Base-by-base conservation (phyloP, 345 rosid species). In the Nasturtium officinale region DNA sequence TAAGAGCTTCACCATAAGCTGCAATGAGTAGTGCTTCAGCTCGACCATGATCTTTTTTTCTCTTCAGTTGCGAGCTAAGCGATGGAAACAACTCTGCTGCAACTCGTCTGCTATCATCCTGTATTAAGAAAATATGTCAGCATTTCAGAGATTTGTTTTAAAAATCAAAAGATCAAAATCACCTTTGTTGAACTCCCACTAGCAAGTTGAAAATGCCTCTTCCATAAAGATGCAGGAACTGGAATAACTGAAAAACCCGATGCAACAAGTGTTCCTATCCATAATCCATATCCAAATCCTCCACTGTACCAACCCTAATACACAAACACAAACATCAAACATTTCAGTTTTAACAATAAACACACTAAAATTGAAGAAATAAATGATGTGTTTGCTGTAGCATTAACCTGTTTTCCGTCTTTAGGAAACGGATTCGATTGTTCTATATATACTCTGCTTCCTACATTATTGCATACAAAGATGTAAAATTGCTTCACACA, bases 31-130 rank as follows among this genome's bases (percentile, higher is more conserved):
- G 63, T 32, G 97, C 96, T 74, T 93, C 98, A 10, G 97, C 98
- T 79, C 94, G 86, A 88, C 97, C 98, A 50, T 91, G 97, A 72
- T 91, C 97, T 53, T 85, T 94, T 80, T 89, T 89, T 71, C 96
- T 87, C 67, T 75, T 76, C 51, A 94, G 78, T 30, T 43, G 83
- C 37, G 83, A 82, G 77, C 85, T 72, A 78, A 94, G 73, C 32
- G 88, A 82, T 28, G 97, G 97, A 86, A 90, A 94, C 67, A 91
- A 53, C 9, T 74, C 80, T 23, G 87, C 81, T 20, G 98, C 95
- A 73, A 88, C 71, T 80, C 85, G 84, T 81, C 97, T 82, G 43
- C 95, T 88, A 75, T 94, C 96, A 78, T 91, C 97, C 97, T 90
- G 85, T 74, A 67, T 42, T 70, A 6, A 2, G 2, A 47, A n/a